Evolutionary conservation across 768 basidiomycete species (phyloP).

Genomic region (Cyathus striatus): DNA sequence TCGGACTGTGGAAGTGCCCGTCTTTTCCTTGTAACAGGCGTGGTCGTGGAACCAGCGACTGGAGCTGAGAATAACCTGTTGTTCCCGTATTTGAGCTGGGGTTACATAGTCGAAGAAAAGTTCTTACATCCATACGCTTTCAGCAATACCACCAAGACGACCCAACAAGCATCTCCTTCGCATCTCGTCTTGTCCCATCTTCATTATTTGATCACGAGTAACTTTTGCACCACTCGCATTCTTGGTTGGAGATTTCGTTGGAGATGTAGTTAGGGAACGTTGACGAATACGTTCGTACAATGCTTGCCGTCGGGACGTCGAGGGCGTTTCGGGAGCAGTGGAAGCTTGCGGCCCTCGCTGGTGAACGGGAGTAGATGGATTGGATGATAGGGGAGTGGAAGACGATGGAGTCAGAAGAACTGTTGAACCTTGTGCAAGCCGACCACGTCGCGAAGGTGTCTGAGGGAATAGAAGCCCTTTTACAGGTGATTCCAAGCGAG

Average conservation of each 20-base stretch:
- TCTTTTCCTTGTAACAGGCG: constrained; percentile 61
- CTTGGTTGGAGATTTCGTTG: constrained; percentile 49
- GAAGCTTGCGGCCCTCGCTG: constrained; percentile 50
- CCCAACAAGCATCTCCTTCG: constrained; percentile 73
- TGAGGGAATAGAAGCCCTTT: constrained; percentile 56
- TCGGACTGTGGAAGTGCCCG: constrained; percentile 65
- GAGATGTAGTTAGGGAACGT: constrained; percentile 62
- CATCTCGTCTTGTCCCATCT: constrained; percentile 74
- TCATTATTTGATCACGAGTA: constrained; percentile 62
- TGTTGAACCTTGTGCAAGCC: constrained; percentile 31
- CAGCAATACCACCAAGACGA: constrained; percentile 75
- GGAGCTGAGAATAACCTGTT: constrained; percentile 72
- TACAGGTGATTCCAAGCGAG: constrained; percentile 32
- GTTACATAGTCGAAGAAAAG: constrained; percentile 2
- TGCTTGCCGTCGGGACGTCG: constrained; percentile 71
- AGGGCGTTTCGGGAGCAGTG: constrained; percentile 64
- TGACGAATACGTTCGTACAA: constrained; percentile 78
- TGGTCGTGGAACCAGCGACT: constrained; percentile 37
- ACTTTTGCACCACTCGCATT: constrained; percentile 39
- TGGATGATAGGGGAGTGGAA: constrained; percentile 23
- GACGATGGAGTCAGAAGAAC: constrained; percentile 38
- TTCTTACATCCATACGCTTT: constrained; percentile 82
- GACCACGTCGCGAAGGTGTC: constrained; percentile 58
- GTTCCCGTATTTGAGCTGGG: constrained; percentile 4
- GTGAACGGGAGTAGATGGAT: constrained; percentile 63